Evolutionary conservation across 2,329 filamentous ascomycete genomes (phyloP).

Genomic region (Penicillium sp.): DNA sequence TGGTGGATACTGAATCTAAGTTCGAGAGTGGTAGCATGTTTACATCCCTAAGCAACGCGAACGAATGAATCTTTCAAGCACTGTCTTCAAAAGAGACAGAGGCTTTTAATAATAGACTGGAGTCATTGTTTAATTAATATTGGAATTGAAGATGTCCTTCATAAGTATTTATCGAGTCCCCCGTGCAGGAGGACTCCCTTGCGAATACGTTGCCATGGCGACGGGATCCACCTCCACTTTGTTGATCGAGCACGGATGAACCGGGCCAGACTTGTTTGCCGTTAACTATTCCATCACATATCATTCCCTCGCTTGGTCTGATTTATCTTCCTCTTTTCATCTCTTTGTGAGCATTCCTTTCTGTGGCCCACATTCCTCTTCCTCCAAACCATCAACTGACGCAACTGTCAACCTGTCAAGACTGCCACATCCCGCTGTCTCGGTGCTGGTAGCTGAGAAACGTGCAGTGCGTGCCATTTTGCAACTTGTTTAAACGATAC

Average conservation of each 20-base stretch:
- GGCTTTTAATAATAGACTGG: no score
- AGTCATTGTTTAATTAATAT: neutral
- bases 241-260: constrained; percentile 22
- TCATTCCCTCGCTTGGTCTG: neutral
- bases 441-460: constrained; percentile 3
- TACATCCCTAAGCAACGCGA: neutral
- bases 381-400: constrained; percentile 6
- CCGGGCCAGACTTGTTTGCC: constrained; percentile 11
- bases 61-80: neutral
- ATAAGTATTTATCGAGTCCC: neutral
- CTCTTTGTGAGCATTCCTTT: constrained; percentile 13
- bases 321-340: neutral
- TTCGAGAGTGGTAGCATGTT: neutral
- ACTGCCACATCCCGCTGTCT: constrained; percentile 2
- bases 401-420: constrained; percentile 10
- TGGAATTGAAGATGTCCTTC: neutral
- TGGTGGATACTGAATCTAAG: neutral
- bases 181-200: neutral
- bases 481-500: neutral
- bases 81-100: neutral
- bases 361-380: constrained; percentile 10
- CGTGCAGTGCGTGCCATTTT: neutral
- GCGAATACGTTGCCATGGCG: constrained; percentile 19
- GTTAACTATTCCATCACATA: neutral
- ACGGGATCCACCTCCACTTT: constrained; percentile 20